Evolutionary conservation across 2,329 filamentous ascomycete species (phyloP).

Genomic region (Orbilia javanica): DNA sequence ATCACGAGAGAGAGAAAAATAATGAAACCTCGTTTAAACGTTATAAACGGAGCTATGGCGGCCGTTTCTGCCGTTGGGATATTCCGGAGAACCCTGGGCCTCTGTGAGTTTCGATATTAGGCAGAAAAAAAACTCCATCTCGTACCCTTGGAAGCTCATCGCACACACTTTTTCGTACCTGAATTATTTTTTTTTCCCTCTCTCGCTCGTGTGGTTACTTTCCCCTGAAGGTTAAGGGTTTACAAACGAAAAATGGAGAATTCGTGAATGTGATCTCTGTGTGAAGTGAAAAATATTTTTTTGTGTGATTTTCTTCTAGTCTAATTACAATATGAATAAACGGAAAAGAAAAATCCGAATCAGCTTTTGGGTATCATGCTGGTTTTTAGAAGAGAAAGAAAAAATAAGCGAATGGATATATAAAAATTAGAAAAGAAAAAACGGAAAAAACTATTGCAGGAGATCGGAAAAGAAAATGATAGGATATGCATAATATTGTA

Average conservation of each 20-base stretch:
- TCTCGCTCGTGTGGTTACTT: constrained; percentile 28
- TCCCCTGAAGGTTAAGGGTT: not conserved
- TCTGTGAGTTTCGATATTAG: constrained; percentile 39
- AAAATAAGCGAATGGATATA: constrained; percentile 2
- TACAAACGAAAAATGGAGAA: not conserved
- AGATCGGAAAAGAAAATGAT: not conserved
- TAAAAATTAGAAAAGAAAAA: not conserved
- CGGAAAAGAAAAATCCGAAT: constrained; percentile 42
- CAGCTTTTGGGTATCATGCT: constrained; percentile 59
- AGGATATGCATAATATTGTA: constrained; percentile 4
- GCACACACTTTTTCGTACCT: constrained; percentile 11
- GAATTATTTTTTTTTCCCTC: not conserved
- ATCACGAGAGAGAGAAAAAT: constrained; percentile 7
- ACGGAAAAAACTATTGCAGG: not conserved
- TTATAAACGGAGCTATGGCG: constrained; percentile 41
- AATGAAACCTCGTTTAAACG: constrained; percentile 38
- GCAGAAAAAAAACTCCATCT: constrained; percentile 19
- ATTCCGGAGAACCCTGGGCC: constrained; percentile 46
- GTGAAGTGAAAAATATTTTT: constrained; percentile 48
- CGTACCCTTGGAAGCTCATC: constrained; percentile 40
- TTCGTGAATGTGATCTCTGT: not conserved
- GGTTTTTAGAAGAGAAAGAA: constrained; percentile 13
- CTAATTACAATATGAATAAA: constrained; percentile 55
- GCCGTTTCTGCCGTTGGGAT: constrained; percentile 46
- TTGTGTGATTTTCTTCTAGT: constrained; percentile 53